Base-by-base conservation (phyloP, 768 basidiomycete species). In the Tremella yokohamensis region DNA sequence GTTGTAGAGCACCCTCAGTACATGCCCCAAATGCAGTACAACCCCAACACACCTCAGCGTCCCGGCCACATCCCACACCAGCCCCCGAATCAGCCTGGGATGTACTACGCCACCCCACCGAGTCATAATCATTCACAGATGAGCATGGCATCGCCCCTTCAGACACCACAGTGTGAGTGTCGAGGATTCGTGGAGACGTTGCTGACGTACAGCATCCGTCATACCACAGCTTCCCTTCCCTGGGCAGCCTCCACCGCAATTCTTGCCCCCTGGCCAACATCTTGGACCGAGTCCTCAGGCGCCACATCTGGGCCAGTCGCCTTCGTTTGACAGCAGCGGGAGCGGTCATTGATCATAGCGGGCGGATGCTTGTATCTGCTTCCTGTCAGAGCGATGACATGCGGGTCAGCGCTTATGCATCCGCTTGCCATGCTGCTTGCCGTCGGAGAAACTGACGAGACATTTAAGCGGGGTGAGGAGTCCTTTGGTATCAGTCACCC, bases 91-190 rank as follows among this genome's bases (percentile, higher is more conserved):
- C 52, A 38, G 13, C 20, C 49, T n/a, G 39, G 39, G 6, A 62
- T 62, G 56, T 60, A 50, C 47, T 60, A 54, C 44, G 49, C 55
- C 42, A 45, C 42, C 4, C 42, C 42, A 6, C 42, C 42, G 11
- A 40, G 45, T 40, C 52, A 57, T n/a, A 39, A 1, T 40, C 53
- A 50, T 54, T 54, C 19, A 42, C 57, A 39, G 56, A 39, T 44
- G 52, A 49, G 48, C 25, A 19, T 24, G 37, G 39, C 42, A 52
- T 18, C 58, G 39, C 70, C 70, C 24, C 70, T 68, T 52, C 70
- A 72, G 44, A 72, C 70, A 0, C 70, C 70, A 38, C 70, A 72
- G 22, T 54, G 70, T 72, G 57, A 56, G 70, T 66, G 15, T n/a
- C 34, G 12, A 48, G 18, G 22, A 7, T 38, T 53, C 24, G 9